These are phyloP conservation scores for Aspergillus biplanus DNA, from an alignment of 495 filamentous ascomycete genomes.

Conservation along the genomic window DNA sequence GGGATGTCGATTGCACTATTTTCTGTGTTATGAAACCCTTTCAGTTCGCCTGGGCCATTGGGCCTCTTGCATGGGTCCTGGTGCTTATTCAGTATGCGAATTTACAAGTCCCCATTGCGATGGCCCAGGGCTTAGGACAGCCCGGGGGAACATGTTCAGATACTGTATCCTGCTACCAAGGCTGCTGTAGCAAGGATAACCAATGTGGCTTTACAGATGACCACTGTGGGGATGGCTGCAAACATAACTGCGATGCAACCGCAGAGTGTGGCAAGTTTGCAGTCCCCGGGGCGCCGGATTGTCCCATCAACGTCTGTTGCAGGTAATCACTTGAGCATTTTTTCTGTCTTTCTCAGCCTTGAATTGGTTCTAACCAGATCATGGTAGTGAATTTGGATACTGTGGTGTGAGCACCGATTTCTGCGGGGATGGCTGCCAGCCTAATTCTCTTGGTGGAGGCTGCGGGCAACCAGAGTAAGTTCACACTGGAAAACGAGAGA, in stretches of 20 bases:
- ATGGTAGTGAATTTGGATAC: constrained; percentile 3
- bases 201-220: constrained; percentile 8
- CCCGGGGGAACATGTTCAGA: constrained; percentile 9
- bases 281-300: constrained; percentile 17
- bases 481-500: background rate
- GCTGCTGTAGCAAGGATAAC: constrained; percentile 7
- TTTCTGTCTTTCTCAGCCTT: too few relatives aligned
- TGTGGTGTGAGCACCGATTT: constrained; percentile 14
- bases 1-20: too few relatives aligned
- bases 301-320: constrained; percentile 40
- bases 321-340: constrained; percentile 17
- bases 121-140: constrained; percentile 2
- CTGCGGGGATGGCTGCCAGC: constrained; percentile 31
- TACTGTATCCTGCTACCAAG: constrained; percentile 6
- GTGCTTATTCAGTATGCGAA: background rate
- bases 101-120: background rate
- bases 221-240: constrained; percentile 16
- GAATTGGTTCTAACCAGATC: too few relatives aligned
- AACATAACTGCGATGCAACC: constrained; percentile 35
- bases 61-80: background rate
- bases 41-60: background rate
- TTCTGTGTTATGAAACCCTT: background rate
- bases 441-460: constrained; percentile 15
- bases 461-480: constrained; percentile 5
- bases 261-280: constrained; percentile 38